These are phyloP conservation scores for Salvia miltiorrhiza DNA, from an alignment of 257 asterid genomes.

Conservation along the genomic window DNA sequence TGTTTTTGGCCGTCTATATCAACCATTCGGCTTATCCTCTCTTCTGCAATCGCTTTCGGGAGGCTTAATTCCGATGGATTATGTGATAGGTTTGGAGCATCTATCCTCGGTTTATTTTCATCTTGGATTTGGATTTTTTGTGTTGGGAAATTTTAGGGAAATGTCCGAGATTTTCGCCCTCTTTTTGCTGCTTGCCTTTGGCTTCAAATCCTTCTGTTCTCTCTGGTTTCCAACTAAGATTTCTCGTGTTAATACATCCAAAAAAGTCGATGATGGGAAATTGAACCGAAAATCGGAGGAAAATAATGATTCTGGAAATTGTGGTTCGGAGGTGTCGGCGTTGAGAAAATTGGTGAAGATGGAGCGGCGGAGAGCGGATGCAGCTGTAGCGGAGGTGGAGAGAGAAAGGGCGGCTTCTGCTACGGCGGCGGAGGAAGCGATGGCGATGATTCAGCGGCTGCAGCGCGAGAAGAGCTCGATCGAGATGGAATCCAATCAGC, in stretches of 20 bases:
- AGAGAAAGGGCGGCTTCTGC: slow-evolving; percentile 59
- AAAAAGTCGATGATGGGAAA: neutral
- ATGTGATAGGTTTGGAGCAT: slow-evolving; percentile 24
- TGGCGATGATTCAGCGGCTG: slow-evolving; percentile 66
- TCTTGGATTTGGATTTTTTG: slow-evolving; percentile 31
- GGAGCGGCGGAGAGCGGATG: slow-evolving; percentile 38
- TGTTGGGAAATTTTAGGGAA: slow-evolving; percentile 25
- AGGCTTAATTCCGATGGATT: slow-evolving; percentile 40
- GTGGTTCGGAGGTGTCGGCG: slow-evolving; percentile 27
- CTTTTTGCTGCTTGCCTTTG: slow-evolving; percentile 38
- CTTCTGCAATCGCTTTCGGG: slow-evolving; percentile 13
- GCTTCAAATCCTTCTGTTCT: slow-evolving; percentile 41
- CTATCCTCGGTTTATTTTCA: slow-evolving; percentile 21
- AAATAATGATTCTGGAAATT: neutral
- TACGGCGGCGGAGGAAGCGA: slow-evolving; percentile 63
- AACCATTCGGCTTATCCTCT: slow-evolving; percentile 13
- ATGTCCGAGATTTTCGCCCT: slow-evolving; percentile 24
- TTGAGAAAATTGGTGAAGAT: slow-evolving; percentile 41
- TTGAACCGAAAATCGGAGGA: neutral
- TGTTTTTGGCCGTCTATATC: slow-evolving; percentile 18
- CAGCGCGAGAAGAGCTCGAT: slow-evolving; percentile 54
- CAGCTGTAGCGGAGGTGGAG: slow-evolving; percentile 45
- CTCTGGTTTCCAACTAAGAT: slow-evolving; percentile 22
- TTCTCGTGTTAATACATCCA: neutral
- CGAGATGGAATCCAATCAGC: slow-evolving; percentile 57